phyloP scores from a whole-genome alignment of 2,329 filamentous ascomycete species.

The Cytospora chrysosperma region DNA sequence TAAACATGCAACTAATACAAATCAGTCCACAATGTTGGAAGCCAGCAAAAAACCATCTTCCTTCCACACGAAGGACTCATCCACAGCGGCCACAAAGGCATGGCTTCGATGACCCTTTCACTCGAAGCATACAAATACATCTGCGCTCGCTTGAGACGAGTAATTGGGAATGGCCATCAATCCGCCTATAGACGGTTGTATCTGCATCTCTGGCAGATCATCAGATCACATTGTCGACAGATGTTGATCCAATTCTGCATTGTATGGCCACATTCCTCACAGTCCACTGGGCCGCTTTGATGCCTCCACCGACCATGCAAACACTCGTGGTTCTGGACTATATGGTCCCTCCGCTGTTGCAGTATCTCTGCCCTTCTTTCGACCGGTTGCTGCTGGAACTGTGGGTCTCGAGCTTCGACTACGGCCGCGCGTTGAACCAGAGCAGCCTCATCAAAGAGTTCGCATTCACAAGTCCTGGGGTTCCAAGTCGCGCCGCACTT shows the following conservation, averaged over 20 bases:
- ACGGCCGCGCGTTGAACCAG: too few relatives aligned
- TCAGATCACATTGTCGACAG: not conserved
- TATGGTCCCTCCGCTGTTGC: not conserved
- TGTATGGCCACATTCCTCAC: not conserved
- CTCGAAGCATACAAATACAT: not conserved
- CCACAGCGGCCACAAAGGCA: too few relatives aligned
- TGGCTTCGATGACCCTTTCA: too few relatives aligned
- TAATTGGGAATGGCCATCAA: not conserved
- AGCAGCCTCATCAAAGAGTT: not conserved
- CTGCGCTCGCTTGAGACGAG: not conserved
- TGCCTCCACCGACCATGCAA: not conserved
- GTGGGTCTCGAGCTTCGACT: too few relatives aligned
- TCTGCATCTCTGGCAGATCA: not conserved
- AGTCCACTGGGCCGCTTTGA: not conserved
- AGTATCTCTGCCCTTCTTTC: not conserved
- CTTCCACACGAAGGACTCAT: too few relatives aligned
- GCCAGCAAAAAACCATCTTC: too few relatives aligned
- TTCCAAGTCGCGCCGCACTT: constrained; percentile 44
- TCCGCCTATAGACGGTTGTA: not conserved
- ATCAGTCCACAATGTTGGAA: too few relatives aligned
- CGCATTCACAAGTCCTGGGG: constrained; percentile 26
- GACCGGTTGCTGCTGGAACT: too few relatives aligned
- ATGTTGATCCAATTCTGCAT: not conserved
- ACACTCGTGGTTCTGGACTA: not conserved
- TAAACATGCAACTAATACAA: too few relatives aligned